Conservation (phyloP, 305 asterid species). For the Fraxinus ornus region DNA sequence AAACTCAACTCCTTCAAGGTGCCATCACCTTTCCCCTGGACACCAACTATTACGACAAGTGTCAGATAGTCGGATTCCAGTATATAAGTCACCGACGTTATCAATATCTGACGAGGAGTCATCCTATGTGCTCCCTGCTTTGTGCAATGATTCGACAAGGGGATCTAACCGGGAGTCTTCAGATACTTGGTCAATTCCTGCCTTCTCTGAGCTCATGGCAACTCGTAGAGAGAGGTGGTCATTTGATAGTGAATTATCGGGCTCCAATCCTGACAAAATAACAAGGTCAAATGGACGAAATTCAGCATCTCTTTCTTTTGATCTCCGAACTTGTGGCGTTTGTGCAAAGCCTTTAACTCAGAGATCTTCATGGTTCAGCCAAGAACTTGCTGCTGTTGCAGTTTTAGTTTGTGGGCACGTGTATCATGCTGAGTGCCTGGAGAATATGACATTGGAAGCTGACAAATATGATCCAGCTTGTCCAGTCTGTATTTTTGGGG, state of each 20-base stretch:
- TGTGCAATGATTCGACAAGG: neutral
- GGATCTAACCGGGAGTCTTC: neutral
- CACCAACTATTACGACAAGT: neutral
- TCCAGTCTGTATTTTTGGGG: constrained; percentile 86
- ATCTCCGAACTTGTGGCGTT: constrained; percentile 74
- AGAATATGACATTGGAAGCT: constrained; percentile 73
- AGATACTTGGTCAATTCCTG: neutral
- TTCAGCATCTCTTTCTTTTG: constrained; percentile 48
- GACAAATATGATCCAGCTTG: constrained; percentile 80
- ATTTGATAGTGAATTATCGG: constrained; percentile 76
- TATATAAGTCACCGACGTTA: neutral
- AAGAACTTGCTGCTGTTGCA: constrained; percentile 40
- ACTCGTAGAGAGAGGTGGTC: constrained; percentile 64
- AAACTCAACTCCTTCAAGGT: neutral
- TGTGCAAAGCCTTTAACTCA: constrained; percentile 69
- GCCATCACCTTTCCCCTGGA: neutral
- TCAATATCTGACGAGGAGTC: neutral
- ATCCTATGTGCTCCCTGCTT: neutral
- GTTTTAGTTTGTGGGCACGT: constrained; percentile 64
- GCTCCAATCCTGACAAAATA: constrained; percentile 56
- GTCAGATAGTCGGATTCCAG: neutral
- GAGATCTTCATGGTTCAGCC: constrained; percentile 60
- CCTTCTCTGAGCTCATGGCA: neutral
- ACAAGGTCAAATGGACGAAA: constrained; percentile 49
- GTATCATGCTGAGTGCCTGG: constrained; percentile 90